Evolutionary conservation across 306 rosid species (phyloP).

Genomic region (Corylus avellana): DNA sequence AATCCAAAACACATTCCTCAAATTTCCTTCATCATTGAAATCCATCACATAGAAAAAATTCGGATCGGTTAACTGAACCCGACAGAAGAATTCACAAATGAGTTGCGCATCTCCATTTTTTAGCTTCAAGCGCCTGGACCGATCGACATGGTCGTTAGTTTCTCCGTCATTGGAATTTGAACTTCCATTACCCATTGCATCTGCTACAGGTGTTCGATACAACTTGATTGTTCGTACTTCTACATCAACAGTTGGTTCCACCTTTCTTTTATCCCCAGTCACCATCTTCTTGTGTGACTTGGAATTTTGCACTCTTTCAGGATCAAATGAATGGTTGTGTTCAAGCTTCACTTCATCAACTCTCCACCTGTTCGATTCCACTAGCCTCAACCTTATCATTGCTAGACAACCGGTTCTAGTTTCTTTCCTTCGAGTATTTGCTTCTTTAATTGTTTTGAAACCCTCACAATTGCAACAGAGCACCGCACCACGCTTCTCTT

Average conservation of each 20-base stretch:
- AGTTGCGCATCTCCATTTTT: conserved; percentile 67
- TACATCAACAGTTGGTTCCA: conserved; percentile 72
- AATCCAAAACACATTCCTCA: conserved; percentile 87
- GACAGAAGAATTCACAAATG: conserved; percentile 62
- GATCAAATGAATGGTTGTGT: conserved; percentile 94
- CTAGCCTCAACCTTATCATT: conserved; percentile 91
- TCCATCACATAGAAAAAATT: conserved; percentile 84
- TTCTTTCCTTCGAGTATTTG: conserved; percentile 82
- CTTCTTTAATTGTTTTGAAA: conserved; percentile 82
- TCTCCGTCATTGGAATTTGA: conserved; percentile 65
- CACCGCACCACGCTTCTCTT: conserved; percentile 98
- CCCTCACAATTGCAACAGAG: conserved; percentile 97
- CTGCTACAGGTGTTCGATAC: conserved; percentile 61
- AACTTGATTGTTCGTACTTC: conserved; percentile 92
- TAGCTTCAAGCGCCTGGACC: conserved; percentile 63
- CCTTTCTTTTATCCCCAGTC: conserved; percentile 71
- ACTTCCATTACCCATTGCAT: conserved; percentile 59
- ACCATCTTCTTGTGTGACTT: conserved; percentile 92
- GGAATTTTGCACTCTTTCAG: conserved; percentile 93
- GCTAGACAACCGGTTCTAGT: conserved; percentile 95
- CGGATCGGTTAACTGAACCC: conserved; percentile 67
- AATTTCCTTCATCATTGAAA: conserved; percentile 81
- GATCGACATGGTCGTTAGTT: conserved; percentile 36
- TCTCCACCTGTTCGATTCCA: conserved; percentile 91
- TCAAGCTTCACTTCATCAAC: conserved; percentile 94